These are phyloP conservation scores for Zalerion maritima DNA, from an alignment of 495 filamentous ascomycete species.

Conservation along the genomic window DNA sequence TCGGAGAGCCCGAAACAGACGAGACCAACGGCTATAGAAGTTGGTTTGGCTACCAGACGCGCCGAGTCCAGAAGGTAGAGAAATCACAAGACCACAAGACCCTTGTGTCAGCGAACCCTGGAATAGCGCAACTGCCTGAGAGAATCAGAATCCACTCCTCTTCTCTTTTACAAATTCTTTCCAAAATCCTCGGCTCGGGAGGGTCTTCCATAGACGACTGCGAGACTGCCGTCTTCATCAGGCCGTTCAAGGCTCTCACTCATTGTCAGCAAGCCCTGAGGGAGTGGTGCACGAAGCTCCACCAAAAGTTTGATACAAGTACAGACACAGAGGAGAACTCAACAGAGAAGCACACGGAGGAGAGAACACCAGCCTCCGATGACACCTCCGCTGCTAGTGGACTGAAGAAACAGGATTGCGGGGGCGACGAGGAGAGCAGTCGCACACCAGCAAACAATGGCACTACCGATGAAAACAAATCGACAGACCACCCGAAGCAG, in stretches of 20 bases:
- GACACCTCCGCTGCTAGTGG: too few relatives aligned
- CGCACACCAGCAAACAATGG: too few relatives aligned
- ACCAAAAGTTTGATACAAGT: conserved; percentile 5
- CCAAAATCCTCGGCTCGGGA: conserved; percentile 5
- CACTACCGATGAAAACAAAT: too few relatives aligned
- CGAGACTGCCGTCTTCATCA: conserved; percentile 8
- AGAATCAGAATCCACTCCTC: conserved; percentile 12
- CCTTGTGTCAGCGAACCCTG: too few relatives aligned
- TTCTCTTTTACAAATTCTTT: conserved; percentile 11
- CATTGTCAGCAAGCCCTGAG: conserved; percentile 10
- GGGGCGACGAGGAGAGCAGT: too few relatives aligned
- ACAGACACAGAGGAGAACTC: conserved; percentile 11
- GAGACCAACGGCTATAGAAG: too few relatives aligned
- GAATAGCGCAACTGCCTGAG: conserved; percentile 8
- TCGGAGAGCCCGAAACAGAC: too few relatives aligned
- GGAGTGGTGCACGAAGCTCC: conserved; percentile 8
- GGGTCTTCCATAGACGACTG: conserved; percentile 1
- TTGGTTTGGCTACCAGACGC: too few relatives aligned
- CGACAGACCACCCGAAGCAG: too few relatives aligned
- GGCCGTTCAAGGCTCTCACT: conserved; percentile 13
- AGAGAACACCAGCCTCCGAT: neutral
- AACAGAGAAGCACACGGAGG: neutral
- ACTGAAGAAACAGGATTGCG: too few relatives aligned
- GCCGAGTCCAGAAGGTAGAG: too few relatives aligned
- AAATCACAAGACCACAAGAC: too few relatives aligned